Percentiles rank a stretch among this genome's conserved stretches.
These are phyloP conservation scores for Sordariomycetes sp. DNA, from an alignment of 2,329 filamentous ascomycete species.

Conservation along the genomic window DNA sequence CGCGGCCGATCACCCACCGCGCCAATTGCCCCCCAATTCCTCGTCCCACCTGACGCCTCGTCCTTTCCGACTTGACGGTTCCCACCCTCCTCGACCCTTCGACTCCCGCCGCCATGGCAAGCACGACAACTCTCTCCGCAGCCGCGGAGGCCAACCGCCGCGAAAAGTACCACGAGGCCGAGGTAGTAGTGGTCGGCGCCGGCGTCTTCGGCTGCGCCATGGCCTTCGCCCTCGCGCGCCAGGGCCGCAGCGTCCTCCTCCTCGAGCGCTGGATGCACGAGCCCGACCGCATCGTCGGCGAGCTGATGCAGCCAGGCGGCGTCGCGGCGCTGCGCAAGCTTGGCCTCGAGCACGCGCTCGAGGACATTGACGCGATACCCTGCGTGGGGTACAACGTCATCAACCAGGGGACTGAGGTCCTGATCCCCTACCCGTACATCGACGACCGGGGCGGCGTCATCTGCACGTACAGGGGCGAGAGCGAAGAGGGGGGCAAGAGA, in stretches of 20 bases:
- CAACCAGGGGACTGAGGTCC: conserved; percentile 60
- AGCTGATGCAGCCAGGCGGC: conserved; percentile 87
- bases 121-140: not conserved
- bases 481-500: conserved; percentile 17
- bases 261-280: conserved; percentile 83
- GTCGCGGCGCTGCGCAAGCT: conserved; percentile 68
- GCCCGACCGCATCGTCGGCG: conserved; percentile 90
- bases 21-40: not conserved
- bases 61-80: not conserved
- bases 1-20: not conserved
- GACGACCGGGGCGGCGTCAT: conserved; percentile 29
- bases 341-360: conserved; percentile 69
- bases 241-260: conserved; percentile 81
- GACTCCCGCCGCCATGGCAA: not conserved
- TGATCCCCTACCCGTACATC: conserved; percentile 66
- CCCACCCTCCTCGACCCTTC: not conserved
- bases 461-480: conserved; percentile 11
- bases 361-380: conserved; percentile 74
- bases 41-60: not conserved
- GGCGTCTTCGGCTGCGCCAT: conserved; percentile 81
- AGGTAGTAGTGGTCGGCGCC: conserved; percentile 85
- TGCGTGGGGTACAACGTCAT: conserved; percentile 81
- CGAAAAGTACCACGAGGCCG: conserved; percentile 47
- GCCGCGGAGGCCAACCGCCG: not conserved
- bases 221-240: conserved; percentile 71